These are phyloP conservation scores for Pleurozium schreberi DNA, from an alignment of 225 moss, liverwort and hornwort genomes.

Conservation along the genomic window DNA sequence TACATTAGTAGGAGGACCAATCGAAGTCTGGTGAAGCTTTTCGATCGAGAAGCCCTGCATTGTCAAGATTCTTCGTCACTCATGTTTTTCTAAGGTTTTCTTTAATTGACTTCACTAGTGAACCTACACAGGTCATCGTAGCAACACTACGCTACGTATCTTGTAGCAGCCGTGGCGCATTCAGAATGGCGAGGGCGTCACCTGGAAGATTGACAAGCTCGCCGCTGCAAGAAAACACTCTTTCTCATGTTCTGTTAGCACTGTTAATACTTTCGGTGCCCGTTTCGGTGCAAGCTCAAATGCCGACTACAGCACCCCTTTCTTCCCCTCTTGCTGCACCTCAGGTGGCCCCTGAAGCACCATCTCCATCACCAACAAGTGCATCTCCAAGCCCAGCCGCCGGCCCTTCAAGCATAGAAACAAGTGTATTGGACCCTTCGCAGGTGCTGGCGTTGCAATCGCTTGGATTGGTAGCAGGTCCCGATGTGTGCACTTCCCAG, in stretches of 20 bases:
- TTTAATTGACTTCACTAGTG: not conserved
- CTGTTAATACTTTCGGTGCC: not conserved
- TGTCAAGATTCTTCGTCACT: not conserved
- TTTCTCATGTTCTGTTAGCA: not conserved
- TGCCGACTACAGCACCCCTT: not conserved
- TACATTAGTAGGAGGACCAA: not conserved
- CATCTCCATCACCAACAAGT: not conserved
- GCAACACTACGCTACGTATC: not conserved
- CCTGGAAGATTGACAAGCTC: not conserved
- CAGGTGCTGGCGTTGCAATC: slow-evolving; percentile 19
- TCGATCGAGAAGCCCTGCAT: not conserved
- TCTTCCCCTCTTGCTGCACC: not conserved
- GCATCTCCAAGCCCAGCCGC: not conserved
- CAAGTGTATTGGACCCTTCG: not conserved
- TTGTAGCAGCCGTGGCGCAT: not conserved
- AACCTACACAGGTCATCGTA: not conserved
- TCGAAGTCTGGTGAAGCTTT: not conserved
- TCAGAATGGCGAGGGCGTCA: not conserved
- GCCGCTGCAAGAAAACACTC: not conserved
- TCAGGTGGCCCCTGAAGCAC: not conserved
- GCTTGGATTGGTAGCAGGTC: slow-evolving; percentile 7
- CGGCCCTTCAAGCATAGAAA: not conserved
- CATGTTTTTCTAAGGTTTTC: not conserved
- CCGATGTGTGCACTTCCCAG: slow-evolving; percentile 9
- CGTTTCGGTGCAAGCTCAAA: not conserved